phyloP scores from a whole-genome alignment of 257 asterid genomes.

The Solanum gracilifrons region DNA sequence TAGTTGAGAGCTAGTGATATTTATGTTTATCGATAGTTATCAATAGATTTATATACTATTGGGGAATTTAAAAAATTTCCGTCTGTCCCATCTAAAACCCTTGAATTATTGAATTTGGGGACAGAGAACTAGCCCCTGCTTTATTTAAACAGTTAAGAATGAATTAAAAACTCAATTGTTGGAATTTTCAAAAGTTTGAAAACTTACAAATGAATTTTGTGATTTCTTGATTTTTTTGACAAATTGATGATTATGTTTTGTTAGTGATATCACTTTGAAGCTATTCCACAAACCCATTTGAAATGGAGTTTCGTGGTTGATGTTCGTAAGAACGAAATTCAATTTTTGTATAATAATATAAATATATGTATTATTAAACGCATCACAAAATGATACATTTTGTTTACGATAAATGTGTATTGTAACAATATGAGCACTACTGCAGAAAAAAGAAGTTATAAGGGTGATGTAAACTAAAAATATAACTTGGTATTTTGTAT shows the following conservation, averaged over 20 bases:
- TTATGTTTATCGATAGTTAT: not conserved
- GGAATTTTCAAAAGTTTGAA: not conserved
- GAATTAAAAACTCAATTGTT: not conserved
- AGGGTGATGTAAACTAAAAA: not conserved
- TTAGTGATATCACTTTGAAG: not conserved
- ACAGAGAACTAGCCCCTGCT: not conserved
- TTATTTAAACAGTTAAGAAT: not conserved
- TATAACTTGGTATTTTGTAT: not conserved
- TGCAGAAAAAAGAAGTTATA: not conserved
- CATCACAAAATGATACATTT: not conserved
- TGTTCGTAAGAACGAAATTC: not conserved
- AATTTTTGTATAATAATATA: not conserved
- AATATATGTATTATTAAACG: not conserved
- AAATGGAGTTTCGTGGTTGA: not conserved
- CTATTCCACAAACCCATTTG: not conserved
- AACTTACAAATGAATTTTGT: not conserved
- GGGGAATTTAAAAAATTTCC: not conserved
- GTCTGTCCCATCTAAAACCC: not conserved
- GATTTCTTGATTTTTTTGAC: not conserved
- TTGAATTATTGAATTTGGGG: not conserved
- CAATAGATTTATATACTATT: not conserved
- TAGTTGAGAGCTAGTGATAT: not conserved
- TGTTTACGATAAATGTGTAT: not conserved
- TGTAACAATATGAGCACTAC: not conserved
- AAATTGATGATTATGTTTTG: not conserved